Evolutionary conservation across 2,329 filamentous ascomycete species (phyloP).

Genomic region (Albifimbria verrucaria): DNA sequence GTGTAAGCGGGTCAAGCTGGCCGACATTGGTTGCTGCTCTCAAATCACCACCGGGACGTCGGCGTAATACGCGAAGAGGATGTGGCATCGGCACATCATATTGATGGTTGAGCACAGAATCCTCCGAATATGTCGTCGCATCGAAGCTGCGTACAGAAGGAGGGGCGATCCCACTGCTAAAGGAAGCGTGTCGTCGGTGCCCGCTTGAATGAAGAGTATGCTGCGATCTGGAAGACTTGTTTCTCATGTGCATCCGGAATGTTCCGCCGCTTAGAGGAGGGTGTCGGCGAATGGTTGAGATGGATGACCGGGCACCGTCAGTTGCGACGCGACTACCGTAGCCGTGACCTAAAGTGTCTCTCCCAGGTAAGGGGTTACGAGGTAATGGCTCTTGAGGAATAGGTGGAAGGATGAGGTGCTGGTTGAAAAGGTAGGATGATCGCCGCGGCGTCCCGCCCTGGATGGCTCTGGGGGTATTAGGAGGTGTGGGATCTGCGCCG

Average conservation of each 20-base stretch:
- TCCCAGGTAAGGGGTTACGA: conserved; percentile 45
- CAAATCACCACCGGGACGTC: conserved; percentile 73
- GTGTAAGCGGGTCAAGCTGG: conserved; percentile 49
- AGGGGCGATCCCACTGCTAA: conserved; percentile 51
- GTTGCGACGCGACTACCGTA: conserved; percentile 24
- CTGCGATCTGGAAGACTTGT: conserved; percentile 46
- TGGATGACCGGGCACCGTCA: conserved; percentile 28
- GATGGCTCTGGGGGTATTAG: conserved; percentile 53
- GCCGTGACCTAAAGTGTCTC: conserved; percentile 34
- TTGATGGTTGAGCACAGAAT: conserved; percentile 45
- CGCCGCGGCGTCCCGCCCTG: conserved; percentile 43
- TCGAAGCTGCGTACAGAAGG: conserved; percentile 59
- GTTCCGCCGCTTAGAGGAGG: conserved; percentile 25
- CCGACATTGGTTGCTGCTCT: conserved; percentile 64
- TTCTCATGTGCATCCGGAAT: conserved; percentile 37
- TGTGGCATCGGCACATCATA: conserved; percentile 36
- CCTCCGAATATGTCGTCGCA: conserved; percentile 52
- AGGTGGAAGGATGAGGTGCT: conserved; percentile 36
- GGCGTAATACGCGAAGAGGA: conserved; percentile 62
- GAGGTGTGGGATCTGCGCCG: conserved; percentile 55
- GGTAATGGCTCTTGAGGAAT: conserved; percentile 39
- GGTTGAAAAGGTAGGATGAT: conserved; percentile 54
- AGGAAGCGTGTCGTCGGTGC: conserved; percentile 56
- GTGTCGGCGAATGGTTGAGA: conserved; percentile 21
- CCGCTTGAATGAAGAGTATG: conserved; percentile 49